phyloP scores from a whole-genome alignment of 305 asterid genomes.

The Rubia occidens region DNA sequence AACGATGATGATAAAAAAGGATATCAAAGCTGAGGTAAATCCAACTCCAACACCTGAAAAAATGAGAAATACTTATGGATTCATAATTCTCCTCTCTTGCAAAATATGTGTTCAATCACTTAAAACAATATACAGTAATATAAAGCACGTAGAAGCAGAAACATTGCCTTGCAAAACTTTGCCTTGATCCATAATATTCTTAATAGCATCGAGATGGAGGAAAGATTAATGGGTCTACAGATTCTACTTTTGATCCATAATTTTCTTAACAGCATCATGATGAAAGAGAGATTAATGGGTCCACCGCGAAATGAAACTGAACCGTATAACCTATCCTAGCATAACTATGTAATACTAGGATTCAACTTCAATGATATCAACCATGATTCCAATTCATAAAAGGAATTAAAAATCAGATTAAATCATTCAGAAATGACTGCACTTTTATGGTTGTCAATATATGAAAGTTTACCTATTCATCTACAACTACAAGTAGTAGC shows the following conservation, averaged over 20 bases:
- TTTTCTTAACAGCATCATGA: not conserved
- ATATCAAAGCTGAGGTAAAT: constrained; percentile 91
- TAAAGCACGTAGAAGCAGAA: not conserved
- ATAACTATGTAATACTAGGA: not conserved
- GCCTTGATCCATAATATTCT: no score
- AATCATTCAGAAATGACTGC: not conserved
- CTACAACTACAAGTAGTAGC: not conserved
- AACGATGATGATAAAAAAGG: constrained; percentile 39
- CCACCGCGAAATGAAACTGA: not conserved
- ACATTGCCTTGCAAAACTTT: not conserved
- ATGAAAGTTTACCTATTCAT: not conserved
- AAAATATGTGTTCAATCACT: constrained; percentile 1
- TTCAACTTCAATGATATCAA: not conserved
- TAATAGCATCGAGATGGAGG: not conserved
- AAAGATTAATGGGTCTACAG: not conserved
- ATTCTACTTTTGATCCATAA: not conserved
- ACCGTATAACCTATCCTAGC: not conserved
- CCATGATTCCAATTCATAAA: not conserved
- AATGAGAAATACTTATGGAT: constrained; percentile 20
- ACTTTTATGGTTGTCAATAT: not conserved
- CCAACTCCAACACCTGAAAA: constrained; percentile 98
- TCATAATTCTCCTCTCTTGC: not conserved
- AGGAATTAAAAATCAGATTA: not conserved
- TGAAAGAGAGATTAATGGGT: not conserved
- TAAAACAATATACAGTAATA: not conserved